Conservation (phyloP, 371 early-diverging fungal species). For the Circinella minor region DNA sequence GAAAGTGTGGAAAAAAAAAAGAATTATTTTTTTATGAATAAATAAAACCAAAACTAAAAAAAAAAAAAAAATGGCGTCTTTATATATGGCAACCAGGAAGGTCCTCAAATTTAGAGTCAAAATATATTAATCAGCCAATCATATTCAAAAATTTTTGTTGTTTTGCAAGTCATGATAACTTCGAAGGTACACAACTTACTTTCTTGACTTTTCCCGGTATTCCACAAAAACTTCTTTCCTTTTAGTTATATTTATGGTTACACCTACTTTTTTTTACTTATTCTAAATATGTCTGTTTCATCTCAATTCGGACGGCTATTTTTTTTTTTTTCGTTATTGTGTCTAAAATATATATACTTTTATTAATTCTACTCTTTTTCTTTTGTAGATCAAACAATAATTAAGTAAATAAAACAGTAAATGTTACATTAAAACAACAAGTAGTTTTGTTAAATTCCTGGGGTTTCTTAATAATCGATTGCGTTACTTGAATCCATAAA, state of each 20-base stretch:
- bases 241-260: not conserved
- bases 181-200: slow-evolving; percentile 15
- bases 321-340: too few relatives aligned
- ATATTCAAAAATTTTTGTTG: slow-evolving; percentile 16
- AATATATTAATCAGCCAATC: slow-evolving; percentile 8
- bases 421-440: too few relatives aligned
- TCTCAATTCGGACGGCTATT: too few relatives aligned
- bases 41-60: too few relatives aligned
- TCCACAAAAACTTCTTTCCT: not conserved
- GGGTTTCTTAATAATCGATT: too few relatives aligned
- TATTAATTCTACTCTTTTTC: too few relatives aligned
- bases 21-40: too few relatives aligned
- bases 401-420: too few relatives aligned
- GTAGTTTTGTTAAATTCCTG: too few relatives aligned
- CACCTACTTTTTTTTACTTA: not conserved
- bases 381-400: too few relatives aligned
- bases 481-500: too few relatives aligned
- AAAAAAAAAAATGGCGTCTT: not conserved
- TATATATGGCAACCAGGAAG: slow-evolving; percentile 12
- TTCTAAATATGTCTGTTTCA: not conserved
- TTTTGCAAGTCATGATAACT: slow-evolving; percentile 12
- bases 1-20: not conserved
- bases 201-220: not conserved
- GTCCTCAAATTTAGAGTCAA: not conserved
- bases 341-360: too few relatives aligned